phyloP scores from a whole-genome alignment of 192 early-diverging fungal species.

The Entomortierella parvispora region DNA sequence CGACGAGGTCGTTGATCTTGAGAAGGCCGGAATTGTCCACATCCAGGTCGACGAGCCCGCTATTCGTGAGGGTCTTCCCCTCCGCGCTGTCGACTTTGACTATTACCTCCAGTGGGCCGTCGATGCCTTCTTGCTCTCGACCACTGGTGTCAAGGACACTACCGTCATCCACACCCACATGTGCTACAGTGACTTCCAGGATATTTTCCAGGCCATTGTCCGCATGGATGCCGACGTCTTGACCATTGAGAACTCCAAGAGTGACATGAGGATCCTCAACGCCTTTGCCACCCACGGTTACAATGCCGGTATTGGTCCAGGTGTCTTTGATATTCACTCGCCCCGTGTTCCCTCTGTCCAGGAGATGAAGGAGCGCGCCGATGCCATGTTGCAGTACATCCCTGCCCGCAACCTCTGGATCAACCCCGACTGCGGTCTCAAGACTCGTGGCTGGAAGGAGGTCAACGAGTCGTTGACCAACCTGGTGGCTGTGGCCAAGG shows the following conservation, averaged over 20 bases:
- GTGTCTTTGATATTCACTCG: slow-evolving; percentile 99
- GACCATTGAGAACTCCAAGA: slow-evolving; percentile 98
- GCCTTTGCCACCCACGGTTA: slow-evolving; percentile 89
- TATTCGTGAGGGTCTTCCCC: slow-evolving; percentile 97
- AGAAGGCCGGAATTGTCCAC: slow-evolving; percentile 88
- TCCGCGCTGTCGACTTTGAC: slow-evolving; percentile 87
- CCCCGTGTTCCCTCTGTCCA: slow-evolving; percentile 90
- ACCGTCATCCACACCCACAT: slow-evolving; percentile 99
- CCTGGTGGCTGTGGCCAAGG: slow-evolving; percentile 83
- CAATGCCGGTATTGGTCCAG: slow-evolving; percentile 93
- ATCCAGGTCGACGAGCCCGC: slow-evolving; percentile 99
- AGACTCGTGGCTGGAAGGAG: slow-evolving; percentile 98
- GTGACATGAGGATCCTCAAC: slow-evolving; percentile 92
- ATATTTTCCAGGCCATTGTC: slow-evolving; percentile 95
- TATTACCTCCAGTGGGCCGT: slow-evolving; percentile 97
- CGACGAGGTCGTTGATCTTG: slow-evolving; percentile 95
- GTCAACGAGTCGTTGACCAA: slow-evolving; percentile 87
- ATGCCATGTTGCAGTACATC: slow-evolving; percentile 84
- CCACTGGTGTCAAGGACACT: slow-evolving; percentile 82
- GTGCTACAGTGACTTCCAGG: slow-evolving; percentile 99
- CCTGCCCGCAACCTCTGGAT: slow-evolving; percentile 86
- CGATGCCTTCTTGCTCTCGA: slow-evolving; percentile 90
- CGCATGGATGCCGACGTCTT: slow-evolving; percentile 96
- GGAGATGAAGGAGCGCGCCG: slow-evolving; percentile 90
- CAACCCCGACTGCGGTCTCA: slow-evolving; percentile 98